Conservation (phyloP, 768 basidiomycete genomes). For the Tephrocybe sp. region DNA sequence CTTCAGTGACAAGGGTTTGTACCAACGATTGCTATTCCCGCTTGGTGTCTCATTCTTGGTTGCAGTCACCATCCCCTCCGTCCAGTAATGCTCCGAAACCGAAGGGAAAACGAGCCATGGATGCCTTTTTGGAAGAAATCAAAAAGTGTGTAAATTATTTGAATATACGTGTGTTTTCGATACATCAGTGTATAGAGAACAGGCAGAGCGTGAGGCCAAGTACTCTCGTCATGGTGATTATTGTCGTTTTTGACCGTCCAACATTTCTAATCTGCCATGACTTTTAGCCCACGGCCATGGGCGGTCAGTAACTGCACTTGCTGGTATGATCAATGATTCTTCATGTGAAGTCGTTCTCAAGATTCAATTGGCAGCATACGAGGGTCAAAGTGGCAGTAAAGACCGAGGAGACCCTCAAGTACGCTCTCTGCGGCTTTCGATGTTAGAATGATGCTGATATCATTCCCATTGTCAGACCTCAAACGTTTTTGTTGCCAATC, state of each 20-base stretch:
- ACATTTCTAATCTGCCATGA: conserved; percentile 2
- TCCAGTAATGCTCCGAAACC: conserved; percentile 56
- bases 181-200: conserved; percentile 61
- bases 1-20: conserved; percentile 16
- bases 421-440: conserved; percentile 18
- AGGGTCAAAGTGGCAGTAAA: conserved; percentile 87
- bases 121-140: conserved; percentile 93
- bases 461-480: conserved; percentile 65
- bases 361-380: conserved; percentile 63
- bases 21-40: background rate
- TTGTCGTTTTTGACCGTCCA: background rate
- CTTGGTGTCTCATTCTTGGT: background rate
- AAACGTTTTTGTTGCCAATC: conserved; percentile 93
- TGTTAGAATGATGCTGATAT: background rate
- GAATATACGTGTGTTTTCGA: background rate
- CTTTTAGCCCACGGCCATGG: conserved; percentile 53
- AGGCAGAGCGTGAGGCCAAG: conserved; percentile 87
- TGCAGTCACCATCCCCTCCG: conserved; percentile 61
- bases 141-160: conserved; percentile 60
- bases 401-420: conserved; percentile 89
- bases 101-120: conserved; percentile 96
- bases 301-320: conserved; percentile 88
- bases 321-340: conserved; percentile 59
- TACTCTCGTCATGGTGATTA: conserved; percentile 65
- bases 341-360: background rate